phyloP scores from a whole-genome alignment of 1,284 basidiomycete species.

The Coniferiporia weirii region DNA sequence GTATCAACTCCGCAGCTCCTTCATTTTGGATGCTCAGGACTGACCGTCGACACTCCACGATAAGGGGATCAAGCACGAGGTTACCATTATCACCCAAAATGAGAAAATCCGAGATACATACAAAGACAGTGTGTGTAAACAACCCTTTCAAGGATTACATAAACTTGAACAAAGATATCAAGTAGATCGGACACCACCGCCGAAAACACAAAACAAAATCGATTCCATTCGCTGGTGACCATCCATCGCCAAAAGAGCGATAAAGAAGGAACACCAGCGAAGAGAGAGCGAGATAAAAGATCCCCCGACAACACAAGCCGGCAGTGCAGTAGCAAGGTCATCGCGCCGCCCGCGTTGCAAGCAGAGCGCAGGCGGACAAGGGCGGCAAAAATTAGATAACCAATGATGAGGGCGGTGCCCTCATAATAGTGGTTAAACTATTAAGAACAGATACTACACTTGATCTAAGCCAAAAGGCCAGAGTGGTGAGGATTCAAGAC shows the following conservation, averaged over 20 bases:
- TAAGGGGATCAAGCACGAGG: too few species aligned
- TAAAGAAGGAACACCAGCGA: not conserved
- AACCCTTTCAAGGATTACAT: not conserved
- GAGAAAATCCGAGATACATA: slow-evolving; percentile 1
- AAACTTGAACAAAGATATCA: not conserved
- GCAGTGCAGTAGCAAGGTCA: slow-evolving; percentile 19
- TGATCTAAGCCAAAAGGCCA: slow-evolving; percentile 96
- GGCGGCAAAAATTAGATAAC: slow-evolving; percentile 30
- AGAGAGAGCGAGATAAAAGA: not conserved
- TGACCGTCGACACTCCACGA: too few species aligned
- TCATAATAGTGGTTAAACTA: slow-evolving; percentile 73
- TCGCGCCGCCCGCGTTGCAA: slow-evolving; percentile 16
- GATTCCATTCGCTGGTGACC: not conserved
- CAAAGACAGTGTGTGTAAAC: not conserved
- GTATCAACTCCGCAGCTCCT: too few species aligned
- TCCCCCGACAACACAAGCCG: slow-evolving; percentile 20
- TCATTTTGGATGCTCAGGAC: too few species aligned
- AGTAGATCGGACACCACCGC: not conserved
- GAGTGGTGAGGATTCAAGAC: slow-evolving; percentile 57
- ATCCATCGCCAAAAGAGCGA: not conserved
- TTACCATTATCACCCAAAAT: too few species aligned
- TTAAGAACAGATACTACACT: slow-evolving; percentile 94
- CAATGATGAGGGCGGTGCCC: slow-evolving; percentile 36
- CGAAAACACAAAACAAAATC: not conserved
- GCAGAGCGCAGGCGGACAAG: slow-evolving; percentile 16